phyloP scores from a whole-genome alignment of 1,139 yeast genomes.

The Blastobotrys raffinosifermentans region DNA sequence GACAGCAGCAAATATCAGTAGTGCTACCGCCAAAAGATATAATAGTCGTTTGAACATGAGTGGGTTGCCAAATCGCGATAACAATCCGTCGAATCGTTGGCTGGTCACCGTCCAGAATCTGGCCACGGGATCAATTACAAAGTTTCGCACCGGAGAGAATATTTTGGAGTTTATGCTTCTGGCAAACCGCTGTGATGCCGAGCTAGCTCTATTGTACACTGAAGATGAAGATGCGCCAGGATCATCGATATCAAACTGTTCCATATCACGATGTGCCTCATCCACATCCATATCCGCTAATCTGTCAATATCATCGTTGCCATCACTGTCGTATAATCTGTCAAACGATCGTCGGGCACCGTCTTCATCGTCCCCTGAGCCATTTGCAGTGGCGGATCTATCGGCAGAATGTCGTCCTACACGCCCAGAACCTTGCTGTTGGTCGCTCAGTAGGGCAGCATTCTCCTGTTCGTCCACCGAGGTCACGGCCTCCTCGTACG shows the following conservation, averaged over 20 bases:
- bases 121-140: conserved; percentile 62
- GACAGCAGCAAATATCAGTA: conserved; percentile 52
- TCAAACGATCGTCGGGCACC: too few relatives aligned
- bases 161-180: conserved; percentile 40
- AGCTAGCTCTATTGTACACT: conserved; percentile 23
- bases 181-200: conserved; percentile 26
- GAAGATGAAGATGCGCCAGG: conserved; percentile 12
- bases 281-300: too few relatives aligned
- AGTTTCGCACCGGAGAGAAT: conserved; percentile 46
- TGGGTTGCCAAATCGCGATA: conserved; percentile 76
- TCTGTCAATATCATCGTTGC: too few relatives aligned
- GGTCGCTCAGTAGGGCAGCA: too few relatives aligned
- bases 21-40: conserved; percentile 60
- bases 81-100: conserved; percentile 47
- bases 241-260: conserved; percentile 42
- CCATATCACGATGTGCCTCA: conserved; percentile 33
- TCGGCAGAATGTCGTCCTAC: too few relatives aligned
- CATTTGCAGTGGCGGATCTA: too few relatives aligned
- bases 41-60: conserved; percentile 70
- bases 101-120: conserved; percentile 46
- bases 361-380: too few relatives aligned
- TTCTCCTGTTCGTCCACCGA: too few relatives aligned
- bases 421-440: too few relatives aligned
- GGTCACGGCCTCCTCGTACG: background rate
- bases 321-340: too few relatives aligned